These are phyloP conservation scores for Colletotrichum sp. DNA, from an alignment of 2,329 filamentous ascomycete genomes.

Conservation along the genomic window DNA sequence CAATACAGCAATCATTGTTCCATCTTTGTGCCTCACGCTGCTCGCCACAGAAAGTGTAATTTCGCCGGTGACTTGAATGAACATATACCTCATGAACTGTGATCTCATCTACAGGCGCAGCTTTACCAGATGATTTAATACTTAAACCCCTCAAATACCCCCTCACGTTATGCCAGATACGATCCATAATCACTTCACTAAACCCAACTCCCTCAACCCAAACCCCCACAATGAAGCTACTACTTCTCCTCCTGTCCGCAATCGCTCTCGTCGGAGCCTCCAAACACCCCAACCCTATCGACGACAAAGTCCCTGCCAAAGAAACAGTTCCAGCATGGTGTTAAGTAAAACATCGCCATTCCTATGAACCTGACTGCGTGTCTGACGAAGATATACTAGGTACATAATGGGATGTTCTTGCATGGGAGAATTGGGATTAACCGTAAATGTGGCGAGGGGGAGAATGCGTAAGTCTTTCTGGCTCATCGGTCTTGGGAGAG, in stretches of 20 bases:
- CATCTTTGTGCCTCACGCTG: too few relatives aligned
- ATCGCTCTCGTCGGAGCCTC: not conserved
- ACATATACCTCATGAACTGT: too few relatives aligned
- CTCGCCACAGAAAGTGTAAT: not conserved
- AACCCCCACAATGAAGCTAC: accelerated
- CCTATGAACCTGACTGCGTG: accelerated
- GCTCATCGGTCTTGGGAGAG: not conserved
- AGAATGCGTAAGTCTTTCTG: too few relatives aligned
- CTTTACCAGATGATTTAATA: too few relatives aligned
- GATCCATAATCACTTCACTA: not conserved
- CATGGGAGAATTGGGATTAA: too few relatives aligned
- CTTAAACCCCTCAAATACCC: accelerated
- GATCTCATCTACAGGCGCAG: too few relatives aligned
- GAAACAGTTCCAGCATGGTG: not conserved
- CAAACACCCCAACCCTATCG: not conserved
- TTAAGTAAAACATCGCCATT: not conserved
- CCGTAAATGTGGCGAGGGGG: too few relatives aligned
- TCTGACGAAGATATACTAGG: not conserved
- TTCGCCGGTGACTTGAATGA: too few relatives aligned
- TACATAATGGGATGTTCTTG: too few relatives aligned
- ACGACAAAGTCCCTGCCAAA: not conserved
- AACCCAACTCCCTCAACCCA: accelerated
- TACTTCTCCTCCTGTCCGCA: not conserved
- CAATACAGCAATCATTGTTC: too few relatives aligned
- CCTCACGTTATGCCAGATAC: accelerated